Percentiles rank a stretch among this genome's conserved stretches.
phyloP scores from a whole-genome alignment of 164 flowering plant species.

The Vitis riparia region DNA sequence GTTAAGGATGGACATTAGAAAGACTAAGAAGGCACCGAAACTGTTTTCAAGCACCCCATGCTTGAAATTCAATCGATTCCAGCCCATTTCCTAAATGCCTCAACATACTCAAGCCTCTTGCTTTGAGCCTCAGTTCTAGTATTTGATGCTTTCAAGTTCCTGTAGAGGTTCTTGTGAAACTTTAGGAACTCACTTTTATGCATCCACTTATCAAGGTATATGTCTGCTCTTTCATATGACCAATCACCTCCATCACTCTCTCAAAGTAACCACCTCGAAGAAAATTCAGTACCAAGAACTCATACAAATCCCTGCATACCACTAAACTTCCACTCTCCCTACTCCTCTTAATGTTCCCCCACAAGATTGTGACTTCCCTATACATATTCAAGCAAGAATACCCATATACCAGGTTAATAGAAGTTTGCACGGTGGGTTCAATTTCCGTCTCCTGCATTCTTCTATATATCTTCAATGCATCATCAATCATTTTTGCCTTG shows the following conservation, averaged over 20 bases:
- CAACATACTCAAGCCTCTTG: constrained; percentile 65
- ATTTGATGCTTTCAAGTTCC: constrained; percentile 49
- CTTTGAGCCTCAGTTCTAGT: constrained; percentile 68
- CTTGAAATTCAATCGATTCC: constrained; percentile 29
- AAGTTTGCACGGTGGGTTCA: constrained; percentile 65
- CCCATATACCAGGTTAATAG: constrained; percentile 42
- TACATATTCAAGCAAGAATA: constrained; percentile 65
- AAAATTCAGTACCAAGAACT: constrained; percentile 60
- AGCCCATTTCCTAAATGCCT: constrained; percentile 64
- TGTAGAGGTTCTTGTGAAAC: constrained; percentile 72
- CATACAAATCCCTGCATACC: constrained; percentile 55
- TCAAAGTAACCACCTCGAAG: constrained; percentile 87
- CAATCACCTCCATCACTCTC: constrained; percentile 76
- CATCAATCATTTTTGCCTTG: constrained; percentile 84
- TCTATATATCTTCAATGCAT: constrained; percentile 58
- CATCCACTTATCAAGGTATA: constrained; percentile 66
- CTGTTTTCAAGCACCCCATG: too few relatives aligned
- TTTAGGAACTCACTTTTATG: constrained; percentile 64
- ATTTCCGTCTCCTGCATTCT: constrained; percentile 55
- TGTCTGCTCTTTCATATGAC: constrained; percentile 43
- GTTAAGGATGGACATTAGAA: too few relatives aligned
- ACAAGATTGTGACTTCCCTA: constrained; percentile 73
- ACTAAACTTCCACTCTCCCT: constrained; percentile 32
- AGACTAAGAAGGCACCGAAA: too few relatives aligned
- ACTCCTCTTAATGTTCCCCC: constrained; percentile 85